Percentiles rank a stretch among this genome's conserved stretches.
phyloP scores from a whole-genome alignment of 192 early-diverging fungal genomes.

The Geranomyces variabilis region DNA sequence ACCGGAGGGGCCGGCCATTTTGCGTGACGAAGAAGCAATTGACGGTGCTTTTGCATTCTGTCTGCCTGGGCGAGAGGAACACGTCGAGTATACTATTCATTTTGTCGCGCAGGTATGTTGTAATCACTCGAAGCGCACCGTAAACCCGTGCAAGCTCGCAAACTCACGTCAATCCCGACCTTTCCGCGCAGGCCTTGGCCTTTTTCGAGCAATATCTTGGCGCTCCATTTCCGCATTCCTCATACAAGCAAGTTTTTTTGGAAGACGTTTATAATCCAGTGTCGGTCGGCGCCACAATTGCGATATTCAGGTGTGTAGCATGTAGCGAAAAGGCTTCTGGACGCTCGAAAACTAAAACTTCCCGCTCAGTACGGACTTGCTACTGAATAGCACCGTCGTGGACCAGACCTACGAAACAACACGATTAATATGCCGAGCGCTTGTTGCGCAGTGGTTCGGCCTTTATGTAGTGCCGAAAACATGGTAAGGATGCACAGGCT shows the following conservation, averaged over 20 bases:
- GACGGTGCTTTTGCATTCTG: conserved; percentile 70
- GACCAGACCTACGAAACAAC: conserved; percentile 89
- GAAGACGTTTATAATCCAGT: conserved; percentile 72
- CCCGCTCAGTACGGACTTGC: conserved; percentile 47
- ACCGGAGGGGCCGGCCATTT: conserved; percentile 18
- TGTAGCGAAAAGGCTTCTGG: neutral
- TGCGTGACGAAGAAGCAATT: conserved; percentile 4
- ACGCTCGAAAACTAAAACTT: too few species aligned
- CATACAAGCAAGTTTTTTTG: conserved; percentile 86
- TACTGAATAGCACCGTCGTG: conserved; percentile 76
- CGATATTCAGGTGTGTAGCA: conserved; percentile 75
- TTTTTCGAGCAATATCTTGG: conserved; percentile 88
- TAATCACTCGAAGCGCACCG: neutral
- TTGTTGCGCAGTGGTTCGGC: conserved; percentile 96
- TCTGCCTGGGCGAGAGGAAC: conserved; percentile 59
- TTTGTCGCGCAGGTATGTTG: conserved; percentile 58
- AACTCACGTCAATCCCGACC: too few species aligned
- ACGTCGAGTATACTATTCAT: conserved; percentile 66
- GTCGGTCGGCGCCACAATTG: conserved; percentile 77
- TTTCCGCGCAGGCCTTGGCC: conserved; percentile 64
- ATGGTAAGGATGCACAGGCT: conserved; percentile 29
- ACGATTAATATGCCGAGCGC: conserved; percentile 63
- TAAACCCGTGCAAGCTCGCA: neutral
- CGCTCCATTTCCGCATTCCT: conserved; percentile 76
- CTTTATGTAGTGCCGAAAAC: conserved; percentile 65